Evolutionary conservation across 2,329 filamentous ascomycete species (phyloP), one percentile per base, ranked within the genome.

Genomic region (Colletotrichum tropicicola): DNA sequence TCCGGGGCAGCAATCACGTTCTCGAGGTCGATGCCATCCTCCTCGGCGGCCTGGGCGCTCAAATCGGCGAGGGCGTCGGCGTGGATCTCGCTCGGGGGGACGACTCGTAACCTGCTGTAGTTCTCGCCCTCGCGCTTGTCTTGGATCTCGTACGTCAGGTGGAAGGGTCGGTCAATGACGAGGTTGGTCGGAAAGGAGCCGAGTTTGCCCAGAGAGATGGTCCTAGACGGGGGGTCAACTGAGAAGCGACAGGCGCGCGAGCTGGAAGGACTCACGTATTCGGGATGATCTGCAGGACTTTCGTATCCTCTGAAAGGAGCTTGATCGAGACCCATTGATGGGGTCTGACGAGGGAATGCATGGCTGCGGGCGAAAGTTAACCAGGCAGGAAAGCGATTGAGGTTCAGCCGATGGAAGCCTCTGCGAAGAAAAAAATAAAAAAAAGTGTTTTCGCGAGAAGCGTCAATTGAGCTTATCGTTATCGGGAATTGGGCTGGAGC

Each of bases 151-250:
- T 93, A 99, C 1, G 94, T 98, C 65, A 97, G 83, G 80, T 97
- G 89, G 75, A 93, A 97, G 0, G 96, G 96, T 7, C 96, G 90
- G n/a, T 93, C 91, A 68, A 99, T 87, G 47, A 99, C 88, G 30
- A 96, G 87, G 74, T 98, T 98, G 55, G 92, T 89, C 15, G 93
- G 91, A 74, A 99, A 98, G 2, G 89, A 89, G 68, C 96, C 96
- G 76, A 96, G 97, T 87, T 98, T 98, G 59, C 94, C 94, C 32
- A 98, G 84, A 2, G 92, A 93, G 69, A 98, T 91, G 45, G 89
- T 92, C 41, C 94, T 98, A 71, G 47, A 15, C 35, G 60, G 53
- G 17, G 7, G 10, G 27, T 37, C 13, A 47, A 43, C 32, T 28
- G 45, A 55, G 52, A 64, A 59, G 58, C 57, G 17, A n/a, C 3